Conservation (phyloP, 2,329 filamentous ascomycete species). For the Sporothrix dimorphospora region DNA sequence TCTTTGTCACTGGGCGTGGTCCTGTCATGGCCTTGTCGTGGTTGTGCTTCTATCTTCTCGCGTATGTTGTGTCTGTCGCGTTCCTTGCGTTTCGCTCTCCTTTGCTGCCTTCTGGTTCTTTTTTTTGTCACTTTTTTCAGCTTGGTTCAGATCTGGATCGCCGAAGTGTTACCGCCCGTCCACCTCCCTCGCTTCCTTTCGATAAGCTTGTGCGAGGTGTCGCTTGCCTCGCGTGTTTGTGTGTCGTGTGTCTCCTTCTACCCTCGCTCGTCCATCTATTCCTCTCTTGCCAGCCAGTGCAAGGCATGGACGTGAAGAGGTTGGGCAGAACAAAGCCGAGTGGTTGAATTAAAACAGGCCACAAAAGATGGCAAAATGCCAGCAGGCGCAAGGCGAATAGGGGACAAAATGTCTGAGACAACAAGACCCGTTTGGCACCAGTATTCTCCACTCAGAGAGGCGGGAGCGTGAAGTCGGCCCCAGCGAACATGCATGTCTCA, state of each 20-base stretch:
- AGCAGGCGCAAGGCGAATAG: background rate
- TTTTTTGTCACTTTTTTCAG: background rate
- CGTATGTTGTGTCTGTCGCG: background rate
- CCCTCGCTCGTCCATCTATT: background rate
- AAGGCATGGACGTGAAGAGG: background rate
- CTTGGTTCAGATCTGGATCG: constrained; percentile 20
- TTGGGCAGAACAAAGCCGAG: background rate
- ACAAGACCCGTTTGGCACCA: background rate
- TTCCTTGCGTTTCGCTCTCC: background rate
- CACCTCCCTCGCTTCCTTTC: background rate
- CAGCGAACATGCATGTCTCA: constrained; percentile 20
- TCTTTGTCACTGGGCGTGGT: background rate
- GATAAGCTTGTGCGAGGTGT: constrained; percentile 15
- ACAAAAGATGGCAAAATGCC: background rate
- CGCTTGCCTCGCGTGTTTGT: constrained; percentile 12
- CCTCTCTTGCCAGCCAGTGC: background rate
- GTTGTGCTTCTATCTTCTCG: no score
- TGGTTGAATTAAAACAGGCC: background rate
- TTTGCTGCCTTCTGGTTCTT: background rate
- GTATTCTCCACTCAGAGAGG: background rate
- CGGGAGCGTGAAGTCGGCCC: background rate
- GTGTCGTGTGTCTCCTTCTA: background rate
- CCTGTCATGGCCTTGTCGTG: background rate
- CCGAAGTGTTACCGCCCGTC: background rate
- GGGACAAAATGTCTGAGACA: constrained; percentile 10